Base-by-base conservation (phyloP, 768 basidiomycete genomes). In the Imleria badia region DNA sequence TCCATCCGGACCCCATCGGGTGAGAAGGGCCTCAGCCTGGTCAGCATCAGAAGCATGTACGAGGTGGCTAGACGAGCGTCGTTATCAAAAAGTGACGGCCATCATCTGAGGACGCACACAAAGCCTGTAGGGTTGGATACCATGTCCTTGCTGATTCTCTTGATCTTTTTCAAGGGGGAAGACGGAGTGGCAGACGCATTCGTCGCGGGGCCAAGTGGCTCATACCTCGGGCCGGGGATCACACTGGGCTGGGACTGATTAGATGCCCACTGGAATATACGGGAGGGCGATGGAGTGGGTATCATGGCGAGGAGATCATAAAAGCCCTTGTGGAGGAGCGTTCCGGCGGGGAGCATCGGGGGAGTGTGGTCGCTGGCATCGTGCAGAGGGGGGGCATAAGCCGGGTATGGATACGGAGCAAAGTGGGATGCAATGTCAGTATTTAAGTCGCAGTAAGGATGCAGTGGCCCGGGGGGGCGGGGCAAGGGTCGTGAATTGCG, bases 41-140 rank as follows among this genome's bases (percentile, higher is more conserved):
- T 90, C 89, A 13, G 87, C 90, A 73, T 94, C 90, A 53, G 90
- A 93, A 30, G 94, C 92, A 74, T 95, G 93, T 11, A 94, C 85
- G 59, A 93, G 79, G 75, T 96, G 93, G 49, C 92, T 94, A 66
- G 48, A 61, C 44, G 53, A 57, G 55, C 57, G 51, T 64, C 60
- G 68, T 53, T 39, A 50, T 45, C 60, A 48, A 56, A 51, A 56
- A 51, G 56, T 52, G 57, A 45, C 22, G 56, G 52, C 46, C 30
- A 52, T 50, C 34, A 51, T 46, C 36, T 36, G 50, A 54, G 60
- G 35, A 83, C 90, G 72, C 78, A 95, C 91, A 90, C 79, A 69
- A 94, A 94, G 60, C 84, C 86, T 20, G 80, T 89, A 6, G 93
- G 93, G 52, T 75, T 81, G 15, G 90, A 91, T 6, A 95, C 86